Base-by-base conservation (phyloP, 805 yeast species). In the Wickerhamomyces tratensis region DNA sequence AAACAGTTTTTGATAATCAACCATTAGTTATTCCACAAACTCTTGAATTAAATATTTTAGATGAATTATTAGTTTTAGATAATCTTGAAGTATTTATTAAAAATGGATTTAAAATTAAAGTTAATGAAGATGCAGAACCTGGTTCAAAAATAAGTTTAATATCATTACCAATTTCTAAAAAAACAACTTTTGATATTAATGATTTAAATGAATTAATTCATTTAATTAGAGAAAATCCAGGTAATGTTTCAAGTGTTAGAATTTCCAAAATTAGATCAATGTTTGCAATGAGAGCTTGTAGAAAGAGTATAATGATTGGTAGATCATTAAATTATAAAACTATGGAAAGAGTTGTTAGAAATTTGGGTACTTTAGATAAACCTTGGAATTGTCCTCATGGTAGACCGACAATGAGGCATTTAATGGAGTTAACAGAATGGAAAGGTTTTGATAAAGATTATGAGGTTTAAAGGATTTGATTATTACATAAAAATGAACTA, bases 321-420 rank as follows among this genome's bases (percentile, higher is more conserved):
- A 80, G 73, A 49, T 74, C 82, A 5, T 67, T 93, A 38, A 70
- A 68, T 7, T 49, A 42, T 30, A 66, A 59, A 8, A 72, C 77
- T 7, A 93, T 93, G 99, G 57, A 61, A 2, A 64, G 55, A 35
- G 77, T 93, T 3, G 89, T 93, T 6, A 57, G 64, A 30, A 73
- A 87, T 53, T 64, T 93, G 41, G 76, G 91, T 11, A 65, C 59
- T 0, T 67, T 93, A 35, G 89, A 87, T 47, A 86, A 86, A 56
- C 99, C 99, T 0, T 93, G 99, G 98, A 72, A 72, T 43, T 74
- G 79, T 51, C 99, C 99, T 0, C 99, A 93, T 62, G 98, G 99
- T 0, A 68, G 99, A 48, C 99, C 98, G 0, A 93, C 99, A 1
- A 79, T 93, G 83, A 72, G 98, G 43, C 97, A 91, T 61, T 67